These are phyloP conservation scores for Anastatica hierochuntica DNA, from an alignment of 345 rosid species.

Conservation along the genomic window DNA sequence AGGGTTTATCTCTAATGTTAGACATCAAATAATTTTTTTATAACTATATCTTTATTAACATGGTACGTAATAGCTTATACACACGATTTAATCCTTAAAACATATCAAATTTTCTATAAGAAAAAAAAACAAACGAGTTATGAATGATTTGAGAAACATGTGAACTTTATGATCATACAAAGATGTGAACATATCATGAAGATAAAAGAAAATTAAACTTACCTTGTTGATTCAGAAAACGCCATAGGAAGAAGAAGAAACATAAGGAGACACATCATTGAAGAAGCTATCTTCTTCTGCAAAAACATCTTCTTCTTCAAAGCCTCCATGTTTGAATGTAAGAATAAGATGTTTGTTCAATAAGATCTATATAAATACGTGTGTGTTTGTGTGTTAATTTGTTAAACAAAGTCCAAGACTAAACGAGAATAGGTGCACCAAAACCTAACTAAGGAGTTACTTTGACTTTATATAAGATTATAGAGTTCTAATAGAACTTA, in stretches of 20 bases:
- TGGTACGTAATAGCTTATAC: no score
- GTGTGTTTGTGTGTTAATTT: not conserved
- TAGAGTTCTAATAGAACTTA: constrained; percentile 10
- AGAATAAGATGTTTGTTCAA: not conserved
- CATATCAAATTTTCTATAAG: not conserved
- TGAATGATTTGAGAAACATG: constrained; percentile 12
- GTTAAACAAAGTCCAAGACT: constrained; percentile 21
- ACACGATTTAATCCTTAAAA: not conserved
- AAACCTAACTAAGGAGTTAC: constrained; percentile 13
- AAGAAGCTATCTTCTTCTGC: constrained; percentile 6
- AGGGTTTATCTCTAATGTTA: not conserved
- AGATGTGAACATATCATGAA: not conserved
- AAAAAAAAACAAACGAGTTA: constrained; percentile 4
- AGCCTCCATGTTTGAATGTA: constrained; percentile 5
- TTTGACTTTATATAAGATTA: constrained; percentile 19
- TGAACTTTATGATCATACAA: not conserved
- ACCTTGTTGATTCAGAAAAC: constrained; percentile 22
- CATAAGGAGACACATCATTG: constrained; percentile 1
- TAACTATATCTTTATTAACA: no score
- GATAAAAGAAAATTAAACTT: constrained; percentile 4
- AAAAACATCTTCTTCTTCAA: not conserved
- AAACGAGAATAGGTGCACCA: constrained; percentile 22
- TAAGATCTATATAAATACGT: constrained; percentile 5
- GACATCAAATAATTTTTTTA: not conserved
- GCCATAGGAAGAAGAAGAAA: constrained; percentile 15